phyloP scores from a whole-genome alignment of 768 basidiomycete genomes.

The Kwoniella pini region DNA sequence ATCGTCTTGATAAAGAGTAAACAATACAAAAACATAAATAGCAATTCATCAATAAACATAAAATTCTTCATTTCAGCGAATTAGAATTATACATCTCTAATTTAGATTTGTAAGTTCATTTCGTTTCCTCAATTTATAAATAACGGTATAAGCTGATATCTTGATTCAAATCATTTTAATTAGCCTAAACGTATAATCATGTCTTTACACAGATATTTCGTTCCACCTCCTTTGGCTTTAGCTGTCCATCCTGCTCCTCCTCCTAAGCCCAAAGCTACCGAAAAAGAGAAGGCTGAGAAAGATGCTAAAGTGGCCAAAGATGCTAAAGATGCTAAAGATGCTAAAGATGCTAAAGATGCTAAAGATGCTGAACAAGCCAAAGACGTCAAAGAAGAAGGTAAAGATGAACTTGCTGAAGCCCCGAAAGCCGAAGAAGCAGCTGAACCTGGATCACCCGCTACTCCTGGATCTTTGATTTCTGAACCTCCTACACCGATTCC shows the following conservation, averaged over 20 bases:
- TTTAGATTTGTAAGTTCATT: too few species aligned
- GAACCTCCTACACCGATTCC: constrained; percentile 31
- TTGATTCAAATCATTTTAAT: too few species aligned
- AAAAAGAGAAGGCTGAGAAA: constrained; percentile 13
- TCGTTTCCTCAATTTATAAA: too few species aligned
- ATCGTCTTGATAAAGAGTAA: too few species aligned
- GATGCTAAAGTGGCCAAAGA: constrained; percentile 15
- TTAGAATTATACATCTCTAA: too few species aligned
- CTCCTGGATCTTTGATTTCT: constrained; percentile 29
- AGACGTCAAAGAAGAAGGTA: neutral
- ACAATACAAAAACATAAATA: too few species aligned
- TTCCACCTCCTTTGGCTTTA: constrained; percentile 44
- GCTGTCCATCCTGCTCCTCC: constrained; percentile 42
- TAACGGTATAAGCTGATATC: too few species aligned
- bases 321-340: constrained; percentile 10
- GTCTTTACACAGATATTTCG: constrained; percentile 42
- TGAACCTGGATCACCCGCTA: constrained; percentile 14
- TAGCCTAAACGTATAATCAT: too few species aligned
- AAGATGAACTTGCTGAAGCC: neutral
- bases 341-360: constrained; percentile 2
- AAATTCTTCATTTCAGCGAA: too few species aligned
- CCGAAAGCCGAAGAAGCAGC: neutral
- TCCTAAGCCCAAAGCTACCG: constrained; percentile 7
- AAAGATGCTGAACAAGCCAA: neutral
- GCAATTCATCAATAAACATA: too few species aligned